Evolutionary conservation across 192 early-diverging fungal genomes (phyloP), one percentile per base, ranked within the genome.

Genomic region (Backusella tarrabulga): DNA sequence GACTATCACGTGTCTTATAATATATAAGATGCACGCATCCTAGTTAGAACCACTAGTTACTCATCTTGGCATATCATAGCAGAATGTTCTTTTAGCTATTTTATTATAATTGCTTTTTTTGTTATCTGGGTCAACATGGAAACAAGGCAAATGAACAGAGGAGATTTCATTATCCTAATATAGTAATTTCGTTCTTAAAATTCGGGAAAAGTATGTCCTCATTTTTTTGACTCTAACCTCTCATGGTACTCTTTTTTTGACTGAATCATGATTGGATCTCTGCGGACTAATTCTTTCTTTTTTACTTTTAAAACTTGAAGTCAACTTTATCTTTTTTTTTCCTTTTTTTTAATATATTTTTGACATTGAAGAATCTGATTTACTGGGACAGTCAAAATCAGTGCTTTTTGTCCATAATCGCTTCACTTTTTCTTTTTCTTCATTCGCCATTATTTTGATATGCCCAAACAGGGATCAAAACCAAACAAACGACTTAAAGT

Each of bases 401-500:
- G 34, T 21, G 21, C 68, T 23, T 41, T 35, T 40, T 41, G n/a
- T 38, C 9, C 68, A 41, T 70, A 38, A 70, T 41, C 14, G 34
- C 26, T 19, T 68, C 38, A 12, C 2, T 12, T 4, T 34, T 34
- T 38, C 40, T 23, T 23, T 69, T 41, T 68, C n/a, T 34, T 21
- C 15, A 21, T 21, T n/a, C 14, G 56, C 8, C 35, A 12, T 52
- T 6, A 26, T 36, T 21, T n/a, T 35, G 26, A 52, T 36, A n/a
- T 54, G 26, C 23, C 46, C 34, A 73, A 73, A 56, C 32, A 73
- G 56, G 23, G 14, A n/a, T 5, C 42, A 32, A 73, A 73, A 73
- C 71, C 34, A 35, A 50, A 60, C 21, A 73, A 73, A 35, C 60
- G 74, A 34, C 56, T 75, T 34, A 75, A 75, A 75, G 74, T 75